These are phyloP conservation scores for Vaccinium corymbosum DNA, from an alignment of 148 eudicot species.

Conservation along the genomic window DNA sequence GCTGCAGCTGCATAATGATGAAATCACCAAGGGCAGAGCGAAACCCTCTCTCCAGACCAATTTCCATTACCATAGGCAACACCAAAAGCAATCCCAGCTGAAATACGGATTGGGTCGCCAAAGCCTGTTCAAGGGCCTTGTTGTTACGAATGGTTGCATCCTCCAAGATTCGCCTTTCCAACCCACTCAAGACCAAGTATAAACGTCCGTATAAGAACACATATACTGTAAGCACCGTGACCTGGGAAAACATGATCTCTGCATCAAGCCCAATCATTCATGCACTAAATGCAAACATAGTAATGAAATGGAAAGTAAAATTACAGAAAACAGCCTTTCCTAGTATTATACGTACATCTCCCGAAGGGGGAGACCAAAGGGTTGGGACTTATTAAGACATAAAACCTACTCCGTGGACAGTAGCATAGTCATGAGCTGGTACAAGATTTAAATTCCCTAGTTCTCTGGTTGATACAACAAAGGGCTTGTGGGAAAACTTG, in stretches of 20 bases:
- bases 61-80: constrained; percentile 97
- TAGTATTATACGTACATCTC: neutral
- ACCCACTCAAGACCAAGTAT: constrained; percentile 86
- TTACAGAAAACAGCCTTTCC: neutral
- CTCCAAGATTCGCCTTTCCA: constrained; percentile 68
- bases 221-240: constrained; percentile 82
- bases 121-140: constrained; percentile 78
- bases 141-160: constrained; percentile 45
- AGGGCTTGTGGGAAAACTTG: neutral
- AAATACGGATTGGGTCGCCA: constrained; percentile 75
- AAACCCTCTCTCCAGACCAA: constrained; percentile 89
- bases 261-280: constrained; percentile 3
- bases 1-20: constrained; percentile 89
- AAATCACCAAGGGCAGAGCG: constrained; percentile 93
- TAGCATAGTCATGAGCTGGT: neutral
- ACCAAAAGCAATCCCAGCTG: constrained; percentile 85
- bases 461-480: neutral
- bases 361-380: neutral
- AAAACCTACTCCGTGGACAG: neutral
- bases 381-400: neutral
- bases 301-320: neutral
- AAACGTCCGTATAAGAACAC: constrained; percentile 78
- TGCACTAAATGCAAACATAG: neutral
- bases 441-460: neutral
- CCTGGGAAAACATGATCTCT: constrained; percentile 43